Percentiles rank a stretch among this genome's conserved stretches.
phyloP scores from a whole-genome alignment of 2,329 filamentous ascomycete genomes.

The Dactylellina sp. region DNA sequence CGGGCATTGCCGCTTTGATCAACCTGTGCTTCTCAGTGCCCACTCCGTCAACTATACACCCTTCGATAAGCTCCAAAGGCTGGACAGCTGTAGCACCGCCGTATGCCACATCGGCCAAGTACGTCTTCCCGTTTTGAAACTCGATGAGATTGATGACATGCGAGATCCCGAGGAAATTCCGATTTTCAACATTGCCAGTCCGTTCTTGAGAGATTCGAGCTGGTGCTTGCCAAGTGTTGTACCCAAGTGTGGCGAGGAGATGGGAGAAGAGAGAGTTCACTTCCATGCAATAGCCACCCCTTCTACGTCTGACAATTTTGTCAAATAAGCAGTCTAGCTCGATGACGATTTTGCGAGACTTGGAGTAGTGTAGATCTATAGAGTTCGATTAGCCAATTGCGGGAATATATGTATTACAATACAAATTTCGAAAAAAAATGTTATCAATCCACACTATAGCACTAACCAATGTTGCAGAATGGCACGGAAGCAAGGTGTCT shows the following conservation, averaged over 20 bases:
- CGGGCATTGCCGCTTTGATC: constrained; percentile 30
- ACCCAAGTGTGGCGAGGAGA: constrained; percentile 36
- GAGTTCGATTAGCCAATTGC: not conserved
- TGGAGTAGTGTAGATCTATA: constrained; percentile 51
- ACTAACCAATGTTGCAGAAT: constrained; percentile 38
- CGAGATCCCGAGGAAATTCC: constrained; percentile 31
- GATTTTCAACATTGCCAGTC: constrained; percentile 6
- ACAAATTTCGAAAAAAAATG: too few relatives aligned
- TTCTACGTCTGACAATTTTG: constrained; percentile 38
- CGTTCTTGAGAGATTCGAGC: constrained; percentile 25
- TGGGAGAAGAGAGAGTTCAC: constrained; percentile 45
- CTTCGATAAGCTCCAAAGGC: constrained; percentile 28
- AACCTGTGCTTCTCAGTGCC: constrained; percentile 28
- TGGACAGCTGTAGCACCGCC: constrained; percentile 20
- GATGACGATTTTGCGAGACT: constrained; percentile 21
- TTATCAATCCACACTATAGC: too few relatives aligned
- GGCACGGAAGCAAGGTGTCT: constrained; percentile 31
- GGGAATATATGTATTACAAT: not conserved
- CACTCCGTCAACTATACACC: constrained; percentile 19
- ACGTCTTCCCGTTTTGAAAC: constrained; percentile 29
- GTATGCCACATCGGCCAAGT: constrained; percentile 33
- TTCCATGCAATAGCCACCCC: constrained; percentile 51
- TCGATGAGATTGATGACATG: constrained; percentile 44
- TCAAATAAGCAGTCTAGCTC: constrained; percentile 29
- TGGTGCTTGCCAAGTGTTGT: constrained; percentile 29